Base-by-base conservation (phyloP, 164 flowering plant species). In the Vitis rotundifolia region DNA sequence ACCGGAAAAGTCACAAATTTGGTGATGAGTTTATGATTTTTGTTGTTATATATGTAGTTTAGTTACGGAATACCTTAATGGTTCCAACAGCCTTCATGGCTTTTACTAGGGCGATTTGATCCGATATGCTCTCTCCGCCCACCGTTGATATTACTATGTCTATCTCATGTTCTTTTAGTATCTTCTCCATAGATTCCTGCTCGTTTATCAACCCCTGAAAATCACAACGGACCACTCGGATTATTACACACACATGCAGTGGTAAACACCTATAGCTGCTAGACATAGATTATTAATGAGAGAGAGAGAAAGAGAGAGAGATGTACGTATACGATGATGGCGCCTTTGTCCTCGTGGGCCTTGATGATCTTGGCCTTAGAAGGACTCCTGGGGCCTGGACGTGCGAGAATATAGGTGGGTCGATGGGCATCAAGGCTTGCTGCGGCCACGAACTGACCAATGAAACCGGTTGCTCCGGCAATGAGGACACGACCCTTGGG, bases 111-210 rank as follows among this genome's bases (percentile, higher is more conserved):
- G 49, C 5, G 1, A 84, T 65, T 74, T 90, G 92, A 49, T 88
- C 84, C 66, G 73, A 15, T 6, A 87, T 63, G 26, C 63, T 66
- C 0, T 0, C 83, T 0, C 89, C 95, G 10, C 95, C 95, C 1
- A 90, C 89, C 0, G 87, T 87, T 37, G 95, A 84, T 63, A 90
- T 84, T 15, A 90, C 92, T 1, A 81, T 75, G 0, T 88, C 92
- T 7, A 90, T 86, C 63, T 82, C 60, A 19, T 75, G 18, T 61
- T 85, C 84, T 56, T 67, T 80, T 15, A 90, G 70, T 16, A 76
- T 49, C 68, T 82, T 88, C 79, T 78, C 85, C 85, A 88, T 77
- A 13, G 59, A 57, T 12, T 77, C 79, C 29, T 68, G 67, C 53
- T 90, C 88, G 13, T 66, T 69, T 31, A 83, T 76, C 9, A 71